Evolutionary conservation across 2,329 filamentous ascomycete genomes (phyloP).

Genomic region (Chrysoporthe deuterocubensis): DNA sequence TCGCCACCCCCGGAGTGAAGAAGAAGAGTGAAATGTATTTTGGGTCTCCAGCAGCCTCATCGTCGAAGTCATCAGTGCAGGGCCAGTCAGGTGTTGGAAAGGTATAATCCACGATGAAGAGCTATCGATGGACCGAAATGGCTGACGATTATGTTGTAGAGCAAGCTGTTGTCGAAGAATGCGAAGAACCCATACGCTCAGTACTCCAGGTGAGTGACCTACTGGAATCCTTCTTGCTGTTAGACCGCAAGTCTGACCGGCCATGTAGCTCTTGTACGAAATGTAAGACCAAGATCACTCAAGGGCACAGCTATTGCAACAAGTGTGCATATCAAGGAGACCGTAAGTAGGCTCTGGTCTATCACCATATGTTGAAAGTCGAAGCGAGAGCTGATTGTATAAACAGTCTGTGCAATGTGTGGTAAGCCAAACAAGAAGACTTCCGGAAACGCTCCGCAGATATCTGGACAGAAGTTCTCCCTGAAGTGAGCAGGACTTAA

Average conservation of each 20-base stretch:
- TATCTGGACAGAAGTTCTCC: conserved; percentile 66
- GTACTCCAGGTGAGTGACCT: conserved; percentile 51
- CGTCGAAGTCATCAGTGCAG: conserved; percentile 56
- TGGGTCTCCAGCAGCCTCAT: conserved; percentile 56
- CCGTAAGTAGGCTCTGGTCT: conserved; percentile 45
- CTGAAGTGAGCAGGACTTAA: conserved; percentile 51
- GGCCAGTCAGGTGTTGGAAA: conserved; percentile 64
- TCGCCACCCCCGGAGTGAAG: conserved; percentile 68
- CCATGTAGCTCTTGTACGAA: conserved; percentile 55
- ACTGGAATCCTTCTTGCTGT: neutral
- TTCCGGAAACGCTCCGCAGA: conserved; percentile 54
- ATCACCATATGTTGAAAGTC: neutral
- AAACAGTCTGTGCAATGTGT: conserved; percentile 64
- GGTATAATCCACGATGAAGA: conserved; percentile 40
- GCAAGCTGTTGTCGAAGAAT: conserved; percentile 65
- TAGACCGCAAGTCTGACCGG: neutral
- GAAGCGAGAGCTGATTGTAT: conserved; percentile 6
- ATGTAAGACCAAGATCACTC: conserved; percentile 67
- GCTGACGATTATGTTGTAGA: conserved; percentile 43
- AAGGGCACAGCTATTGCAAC: conserved; percentile 64
- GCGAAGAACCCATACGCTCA: conserved; percentile 70
- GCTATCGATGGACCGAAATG: neutral
- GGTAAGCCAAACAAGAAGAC: conserved; percentile 61
- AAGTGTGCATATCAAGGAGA: conserved; percentile 66
- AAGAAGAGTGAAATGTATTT: conserved; percentile 71